Evolutionary conservation across 805 yeast species (phyloP).

Genomic region (Saccharomycopsis guyanensis): DNA sequence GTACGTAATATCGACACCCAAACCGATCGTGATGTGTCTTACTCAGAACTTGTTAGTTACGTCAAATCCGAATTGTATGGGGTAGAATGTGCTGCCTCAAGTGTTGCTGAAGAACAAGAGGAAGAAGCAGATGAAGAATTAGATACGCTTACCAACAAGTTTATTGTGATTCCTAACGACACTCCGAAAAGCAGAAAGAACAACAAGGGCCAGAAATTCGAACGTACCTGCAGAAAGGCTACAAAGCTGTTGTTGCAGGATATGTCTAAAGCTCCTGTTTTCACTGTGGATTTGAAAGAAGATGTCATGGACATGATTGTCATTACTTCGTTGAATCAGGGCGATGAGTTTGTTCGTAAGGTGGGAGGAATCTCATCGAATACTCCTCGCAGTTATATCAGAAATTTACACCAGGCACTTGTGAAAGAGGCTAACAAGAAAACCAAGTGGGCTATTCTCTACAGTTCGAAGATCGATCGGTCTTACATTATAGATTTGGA

Average conservation of each 20-base stretch:
- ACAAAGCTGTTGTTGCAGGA: slow-evolving; percentile 45
- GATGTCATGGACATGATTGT: slow-evolving; percentile 81
- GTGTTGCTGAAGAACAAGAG: neutral
- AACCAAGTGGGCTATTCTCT: slow-evolving; percentile 65
- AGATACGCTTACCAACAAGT: slow-evolving; percentile 14
- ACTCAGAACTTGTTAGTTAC: slow-evolving; percentile 44
- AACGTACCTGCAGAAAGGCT: slow-evolving; percentile 62
- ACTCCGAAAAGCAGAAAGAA: slow-evolving; percentile 74
- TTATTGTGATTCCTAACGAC: slow-evolving; percentile 53
- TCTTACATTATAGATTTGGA: slow-evolving; percentile 61
- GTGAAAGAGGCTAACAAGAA: slow-evolving; percentile 68
- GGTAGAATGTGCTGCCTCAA: neutral
- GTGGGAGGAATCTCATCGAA: slow-evolving; percentile 78
- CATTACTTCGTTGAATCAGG: slow-evolving; percentile 63
- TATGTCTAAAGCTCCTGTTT: slow-evolving; percentile 60
- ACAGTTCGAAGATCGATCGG: slow-evolving; percentile 71
- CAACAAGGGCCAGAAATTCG: slow-evolving; percentile 69
- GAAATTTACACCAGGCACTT: slow-evolving; percentile 63
- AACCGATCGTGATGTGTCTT: slow-evolving; percentile 65
- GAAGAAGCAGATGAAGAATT: slow-evolving; percentile 24
- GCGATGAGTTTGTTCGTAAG: slow-evolving; percentile 71
- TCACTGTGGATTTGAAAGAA: slow-evolving; percentile 71
- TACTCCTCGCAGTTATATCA: slow-evolving; percentile 72
- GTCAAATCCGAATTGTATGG: neutral
- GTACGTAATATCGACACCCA: slow-evolving; percentile 54